Evolutionary conservation across 2,329 filamentous ascomycete genomes (phyloP).

Genomic region (Aplosporella prunicola): DNA sequence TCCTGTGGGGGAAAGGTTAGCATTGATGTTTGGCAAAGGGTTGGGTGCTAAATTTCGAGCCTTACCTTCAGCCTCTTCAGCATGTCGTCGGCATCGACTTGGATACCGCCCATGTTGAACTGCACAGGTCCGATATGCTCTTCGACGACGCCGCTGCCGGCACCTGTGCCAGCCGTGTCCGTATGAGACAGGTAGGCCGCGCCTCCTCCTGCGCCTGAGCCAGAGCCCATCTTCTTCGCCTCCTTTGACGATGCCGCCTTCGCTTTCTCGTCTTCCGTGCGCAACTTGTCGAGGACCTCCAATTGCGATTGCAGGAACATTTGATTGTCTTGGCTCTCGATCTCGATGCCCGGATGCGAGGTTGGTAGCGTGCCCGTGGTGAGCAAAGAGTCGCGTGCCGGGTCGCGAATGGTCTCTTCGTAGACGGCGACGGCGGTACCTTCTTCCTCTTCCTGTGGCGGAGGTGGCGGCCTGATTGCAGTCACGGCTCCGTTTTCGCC

Average conservation of each 20-base stretch:
- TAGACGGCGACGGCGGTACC: slow-evolving; percentile 62
- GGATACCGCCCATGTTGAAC: slow-evolving; percentile 97
- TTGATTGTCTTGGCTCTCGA: slow-evolving; percentile 66
- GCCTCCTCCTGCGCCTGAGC: no score
- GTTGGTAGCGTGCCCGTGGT: slow-evolving; percentile 40
- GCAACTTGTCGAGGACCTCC: slow-evolving; percentile 60
- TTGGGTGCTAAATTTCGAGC: background rate
- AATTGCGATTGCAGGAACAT: slow-evolving; percentile 67
- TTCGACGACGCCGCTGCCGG: slow-evolving; percentile 29
- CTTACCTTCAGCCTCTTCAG: slow-evolving; percentile 71
- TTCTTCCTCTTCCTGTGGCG: slow-evolving; percentile 17
- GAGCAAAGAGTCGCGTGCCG: slow-evolving; percentile 53
- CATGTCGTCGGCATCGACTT: slow-evolving; percentile 92
- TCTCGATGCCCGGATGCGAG: slow-evolving; percentile 45
- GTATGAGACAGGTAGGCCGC: slow-evolving; percentile 10
- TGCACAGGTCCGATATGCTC: slow-evolving; percentile 83
- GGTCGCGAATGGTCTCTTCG: slow-evolving; percentile 70
- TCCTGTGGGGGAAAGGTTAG: slow-evolving; percentile 17
- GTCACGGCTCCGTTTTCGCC: slow-evolving; percentile 15
- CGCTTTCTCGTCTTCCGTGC: slow-evolving; percentile 49
- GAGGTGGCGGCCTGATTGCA: no score
- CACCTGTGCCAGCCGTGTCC: slow-evolving; percentile 2
- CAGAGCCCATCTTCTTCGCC: slow-evolving; percentile 27
- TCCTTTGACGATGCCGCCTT: slow-evolving; percentile 34
- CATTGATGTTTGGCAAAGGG: background rate